Base-by-base conservation (phyloP, 306 rosid genomes). In the Vigna nakashimae region DNA sequence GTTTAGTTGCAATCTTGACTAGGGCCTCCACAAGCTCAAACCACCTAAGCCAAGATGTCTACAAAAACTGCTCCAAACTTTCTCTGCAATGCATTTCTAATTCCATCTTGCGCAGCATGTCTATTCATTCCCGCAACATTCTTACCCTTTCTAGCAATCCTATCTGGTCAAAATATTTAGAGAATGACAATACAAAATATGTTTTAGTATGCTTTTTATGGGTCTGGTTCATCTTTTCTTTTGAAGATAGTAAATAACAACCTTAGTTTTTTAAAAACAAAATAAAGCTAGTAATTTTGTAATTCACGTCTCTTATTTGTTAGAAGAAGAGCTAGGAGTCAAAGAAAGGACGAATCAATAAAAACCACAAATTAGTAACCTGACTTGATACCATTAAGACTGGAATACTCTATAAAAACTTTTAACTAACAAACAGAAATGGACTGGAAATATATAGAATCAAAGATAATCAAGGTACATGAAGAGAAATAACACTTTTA, bases 381-480 rank as follows among this genome's bases (percentile, higher is more conserved):
- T 66, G 60, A 36, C 30, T 22, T 72, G 16, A 80, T 40, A 43
- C 24, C 26, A 76, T 66, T 30, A n/a, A 58, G 22, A 82, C 8
- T 43, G 34, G 58, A 71, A 71, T n/a, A 10, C 1, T 6, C 10
- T 26, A n/a, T 24, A 51, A 63, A 51, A 72, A 73, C 26, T 36
- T 17, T 42, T 11, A 75, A 17, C 69, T 49, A 48, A 65, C n/a
- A 30, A 82, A 56, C 42, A 65, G 6, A 26, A 15, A 65, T 72
- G 67, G 67, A 65, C 66, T 34, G 14, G 64, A 77, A 58, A 34
- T 53, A 22, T 26, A 51, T 57, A 69, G 28, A 68, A 52, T 24
- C 22, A 2, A 22, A 17, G 75, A 49, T 6, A 28, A 22, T 69
- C 28, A 46, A 58, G 74, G 71, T 66, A 48, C 72, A 49, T 46